Evolutionary conservation across 169 alveolate genomes (phyloP).

Genomic region (Cryptosporidium tyzzeri): DNA sequence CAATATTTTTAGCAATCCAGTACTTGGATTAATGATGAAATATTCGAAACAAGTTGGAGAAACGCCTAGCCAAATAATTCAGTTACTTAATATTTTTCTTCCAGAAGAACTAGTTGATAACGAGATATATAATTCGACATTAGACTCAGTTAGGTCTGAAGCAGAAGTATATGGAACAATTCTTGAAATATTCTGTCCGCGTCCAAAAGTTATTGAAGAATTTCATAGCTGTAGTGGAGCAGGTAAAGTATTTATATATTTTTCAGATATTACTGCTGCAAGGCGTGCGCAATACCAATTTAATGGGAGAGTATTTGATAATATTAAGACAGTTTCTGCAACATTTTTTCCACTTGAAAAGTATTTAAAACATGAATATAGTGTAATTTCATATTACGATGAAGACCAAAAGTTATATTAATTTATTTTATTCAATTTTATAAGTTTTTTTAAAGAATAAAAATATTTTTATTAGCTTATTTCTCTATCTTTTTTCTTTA

Average conservation of each 20-base stretch:
- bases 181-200: slow-evolving; percentile 61
- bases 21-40: slow-evolving; percentile 35
- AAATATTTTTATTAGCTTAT: neutral
- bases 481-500: neutral
- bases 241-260: slow-evolving; percentile 56
- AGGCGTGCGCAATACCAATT: slow-evolving; percentile 72
- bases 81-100: slow-evolving; percentile 35
- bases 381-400: slow-evolving; percentile 2
- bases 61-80: slow-evolving; percentile 62
- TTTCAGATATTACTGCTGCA: slow-evolving; percentile 65
- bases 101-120: slow-evolving; percentile 67
- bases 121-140: slow-evolving; percentile 21
- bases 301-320: slow-evolving; percentile 69
- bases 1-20: slow-evolving; percentile 48
- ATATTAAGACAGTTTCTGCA: slow-evolving; percentile 50
- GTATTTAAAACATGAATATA: slow-evolving; percentile 62
- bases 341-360: slow-evolving; percentile 64
- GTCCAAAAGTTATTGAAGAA: slow-evolving; percentile 57
- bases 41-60: slow-evolving; percentile 69
- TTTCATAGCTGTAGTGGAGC: slow-evolving; percentile 35
- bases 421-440: neutral
- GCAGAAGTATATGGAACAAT: slow-evolving; percentile 71
- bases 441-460: neutral
- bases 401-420: neutral
- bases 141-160: slow-evolving; percentile 50